These are phyloP conservation scores for Beauveria sp. DNA, from an alignment of 2,329 filamentous ascomycete species.

Conservation along the genomic window DNA sequence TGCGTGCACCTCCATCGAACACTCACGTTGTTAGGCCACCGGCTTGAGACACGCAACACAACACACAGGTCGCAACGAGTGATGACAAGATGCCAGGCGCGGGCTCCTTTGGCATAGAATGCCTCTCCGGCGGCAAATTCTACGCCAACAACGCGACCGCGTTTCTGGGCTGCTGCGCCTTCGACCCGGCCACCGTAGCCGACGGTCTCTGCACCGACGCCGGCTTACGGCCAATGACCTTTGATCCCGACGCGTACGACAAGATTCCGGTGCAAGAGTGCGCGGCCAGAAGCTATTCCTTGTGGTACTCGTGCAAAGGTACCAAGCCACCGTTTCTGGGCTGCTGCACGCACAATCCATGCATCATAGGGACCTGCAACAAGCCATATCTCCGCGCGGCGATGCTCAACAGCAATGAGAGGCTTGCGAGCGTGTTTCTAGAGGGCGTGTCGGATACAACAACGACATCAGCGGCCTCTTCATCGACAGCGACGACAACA, in stretches of 20 bases:
- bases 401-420: slow-evolving; percentile 17
- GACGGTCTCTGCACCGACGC: slow-evolving; percentile 26
- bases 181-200: slow-evolving; percentile 25
- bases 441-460: background rate
- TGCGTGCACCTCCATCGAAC: no score
- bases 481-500: background rate
- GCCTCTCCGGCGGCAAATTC: slow-evolving; percentile 25
- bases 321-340: slow-evolving; percentile 28
- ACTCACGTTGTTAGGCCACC: background rate
- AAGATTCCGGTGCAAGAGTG: slow-evolving; percentile 27
- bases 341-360: slow-evolving; percentile 26
- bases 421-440: background rate
- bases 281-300: slow-evolving; percentile 13
- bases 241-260: slow-evolving; percentile 18
- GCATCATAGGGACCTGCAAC: slow-evolving; percentile 14
- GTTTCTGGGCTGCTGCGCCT: slow-evolving; percentile 35
- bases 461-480: background rate
- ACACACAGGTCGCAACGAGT: background rate
- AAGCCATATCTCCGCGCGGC: slow-evolving; percentile 10
- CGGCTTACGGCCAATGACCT: slow-evolving; percentile 21
- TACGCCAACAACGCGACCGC: slow-evolving; percentile 27
- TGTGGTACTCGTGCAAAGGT: slow-evolving; percentile 28
- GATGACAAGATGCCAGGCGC: background rate
- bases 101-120: slow-evolving; percentile 21
- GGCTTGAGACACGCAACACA: background rate